Base-by-base conservation (phyloP, 768 basidiomycete species). In the Hortiboletus flavorubellus region DNA sequence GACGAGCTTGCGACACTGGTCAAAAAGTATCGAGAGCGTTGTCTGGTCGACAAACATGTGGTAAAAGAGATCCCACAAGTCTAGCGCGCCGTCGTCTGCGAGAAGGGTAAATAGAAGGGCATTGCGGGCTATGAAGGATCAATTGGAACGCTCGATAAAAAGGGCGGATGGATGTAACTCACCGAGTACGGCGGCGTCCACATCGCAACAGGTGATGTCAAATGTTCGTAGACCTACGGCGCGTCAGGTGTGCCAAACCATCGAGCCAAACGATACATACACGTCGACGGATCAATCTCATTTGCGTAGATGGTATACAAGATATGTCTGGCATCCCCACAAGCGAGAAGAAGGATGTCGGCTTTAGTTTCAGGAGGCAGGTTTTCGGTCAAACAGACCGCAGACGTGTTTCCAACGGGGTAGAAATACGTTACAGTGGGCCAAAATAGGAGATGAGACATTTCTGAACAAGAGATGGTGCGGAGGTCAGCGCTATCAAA, bases 391-490 rank as follows among this genome's bases (percentile, higher is more conserved):
- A 85, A 67, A 55, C 72, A 79, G 4, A 79, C 67, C 1, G 84
- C 77, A 4, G 81, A 73, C 0, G 83, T 84, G 58, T 84, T 84
- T 29, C 84, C 84, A 8, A 83, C 74, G 0, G 83, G 78, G 62
- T 84, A 84, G 69, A 83, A 85, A 53, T 70, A 80, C 1, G 63
- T 65, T n/a, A 49, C 8, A 2, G 64, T 45, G 4, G 62, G 65
- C 56, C 59, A 67, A 41, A 53, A 54, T 16, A 66, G 40, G 1
- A 53, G 50, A 30, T 64, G 64, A 0, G 59, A 58, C 62, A 64
- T 67, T 23, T n/a, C 40, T 55, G 23, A 12, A 10, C 9, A 45
- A 37, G 29, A n/a, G 41, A 31, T 9, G 5, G 23, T 34, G 5
- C 6, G 30, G n/a, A 18, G 8, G 26, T 26, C n/a, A 34, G 11